Conservation (phyloP, 2,329 filamentous ascomycete genomes). For the Sclerotinia nivalis region DNA sequence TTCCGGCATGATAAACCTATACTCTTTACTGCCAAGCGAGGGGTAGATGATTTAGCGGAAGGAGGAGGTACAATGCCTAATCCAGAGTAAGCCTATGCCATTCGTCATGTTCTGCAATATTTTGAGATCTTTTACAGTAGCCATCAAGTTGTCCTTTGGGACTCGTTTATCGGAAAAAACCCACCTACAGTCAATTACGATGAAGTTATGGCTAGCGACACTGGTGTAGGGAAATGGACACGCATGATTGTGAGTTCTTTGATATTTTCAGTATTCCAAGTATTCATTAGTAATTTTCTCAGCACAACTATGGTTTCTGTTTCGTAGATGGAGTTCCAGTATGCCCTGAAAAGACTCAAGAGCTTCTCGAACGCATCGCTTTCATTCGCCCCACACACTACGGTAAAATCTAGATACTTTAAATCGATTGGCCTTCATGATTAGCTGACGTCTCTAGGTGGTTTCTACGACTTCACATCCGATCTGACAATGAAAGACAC, state of each 20-base stretch:
- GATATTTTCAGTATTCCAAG: not conserved
- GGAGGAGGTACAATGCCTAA: not conserved
- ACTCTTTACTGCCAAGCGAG: not conserved
- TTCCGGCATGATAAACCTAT: not conserved
- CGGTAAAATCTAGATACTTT: slow-evolving; percentile 50
- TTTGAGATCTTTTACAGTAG: not conserved
- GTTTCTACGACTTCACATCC: slow-evolving; percentile 84
- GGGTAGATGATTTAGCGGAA: not conserved
- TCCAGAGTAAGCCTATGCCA: not conserved
- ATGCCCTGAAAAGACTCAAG: slow-evolving; percentile 68
- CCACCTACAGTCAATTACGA: slow-evolving; percentile 63
- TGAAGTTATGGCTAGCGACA: slow-evolving; percentile 57
- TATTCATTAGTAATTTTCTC: slow-evolving; percentile 25
- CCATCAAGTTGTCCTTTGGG: slow-evolving; percentile 40
- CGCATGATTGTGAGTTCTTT: slow-evolving; percentile 57
- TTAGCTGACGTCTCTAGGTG: slow-evolving; percentile 46
- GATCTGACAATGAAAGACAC: slow-evolving; percentile 87
- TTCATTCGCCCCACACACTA: slow-evolving; percentile 93
- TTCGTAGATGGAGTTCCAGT: slow-evolving; percentile 73
- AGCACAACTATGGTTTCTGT: slow-evolving; percentile 73
- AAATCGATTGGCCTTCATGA: not conserved
- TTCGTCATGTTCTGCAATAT: not conserved
- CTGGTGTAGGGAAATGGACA: slow-evolving; percentile 62
- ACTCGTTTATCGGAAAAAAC: slow-evolving; percentile 42
- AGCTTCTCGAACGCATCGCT: slow-evolving; percentile 76